Evolutionary conservation across 345 rosid genomes (phyloP), one percentile per base, ranked within the genome.

Genomic region (Aethionema arabicum): DNA sequence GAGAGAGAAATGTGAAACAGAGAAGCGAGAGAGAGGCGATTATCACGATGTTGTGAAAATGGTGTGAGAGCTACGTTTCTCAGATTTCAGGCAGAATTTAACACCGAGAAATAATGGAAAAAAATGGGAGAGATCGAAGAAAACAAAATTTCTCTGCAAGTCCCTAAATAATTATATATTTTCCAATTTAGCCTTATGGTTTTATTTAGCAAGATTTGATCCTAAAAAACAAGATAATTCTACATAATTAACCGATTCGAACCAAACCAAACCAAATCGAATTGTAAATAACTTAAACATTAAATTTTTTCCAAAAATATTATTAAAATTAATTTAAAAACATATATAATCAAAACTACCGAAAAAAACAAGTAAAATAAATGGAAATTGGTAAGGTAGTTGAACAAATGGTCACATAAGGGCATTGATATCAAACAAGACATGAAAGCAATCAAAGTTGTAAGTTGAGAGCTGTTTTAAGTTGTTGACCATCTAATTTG

Each of bases 31-130:
- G 14, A 56, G 43, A 72, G 79, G 69, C 68, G 65, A 69, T 54
- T 57, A 63, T 52, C 60, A 60, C 78, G 60, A 80, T 48, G 74
- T 37, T 51, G 66, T 53, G 65, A 48, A 15, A 64, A 74, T 70
- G 62, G 53, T 69, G 66, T 41, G 76, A 38, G 65, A 53, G 51
- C 46, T 59, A 58, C 12, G 68, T 61, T 64, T 36, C 40, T 59
- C 63, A 51, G 52, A 53, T 59, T 72, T 66, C 48, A 47, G 9
- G 59, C 55, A 41, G 35, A 35, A 3, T 50, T 7, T 11, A 35
- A 3, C 8, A 37, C 38, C 7, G 4, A 56, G 46, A 45, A 16
- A 36, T 36, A 21, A 35, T 5, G 38, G 8, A 37, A 30, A 21
- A 6, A 21, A 21, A 21, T 21, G 27, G 2, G 2, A 21, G 27